These are phyloP conservation scores for Cinchona pubescens DNA, from an alignment of 257 asterid species.

Conservation along the genomic window DNA sequence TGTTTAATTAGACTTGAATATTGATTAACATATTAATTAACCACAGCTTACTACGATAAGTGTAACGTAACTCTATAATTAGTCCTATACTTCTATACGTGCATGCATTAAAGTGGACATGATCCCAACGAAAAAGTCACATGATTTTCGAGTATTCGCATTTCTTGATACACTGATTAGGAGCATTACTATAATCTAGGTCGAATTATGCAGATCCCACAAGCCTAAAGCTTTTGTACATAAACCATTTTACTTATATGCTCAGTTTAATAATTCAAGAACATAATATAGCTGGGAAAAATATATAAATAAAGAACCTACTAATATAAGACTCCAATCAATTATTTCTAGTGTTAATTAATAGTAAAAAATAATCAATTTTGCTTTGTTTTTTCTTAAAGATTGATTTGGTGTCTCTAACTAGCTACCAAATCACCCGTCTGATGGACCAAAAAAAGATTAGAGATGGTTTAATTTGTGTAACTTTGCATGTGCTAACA, in stretches of 20 bases:
- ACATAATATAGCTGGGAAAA: not conserved
- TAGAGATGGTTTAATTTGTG: constrained; percentile 15
- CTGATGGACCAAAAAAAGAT: not conserved
- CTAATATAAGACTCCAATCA: not conserved
- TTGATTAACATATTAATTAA: not conserved
- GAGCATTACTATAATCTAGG: not conserved
- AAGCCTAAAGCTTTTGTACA: not conserved
- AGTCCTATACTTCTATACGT: not conserved
- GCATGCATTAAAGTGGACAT: constrained; percentile 7
- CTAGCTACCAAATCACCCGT: not conserved
- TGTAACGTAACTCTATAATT: not conserved
- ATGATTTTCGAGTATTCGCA: constrained; percentile 8
- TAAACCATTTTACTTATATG: not conserved
- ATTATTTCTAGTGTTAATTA: not conserved
- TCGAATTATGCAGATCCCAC: not conserved
- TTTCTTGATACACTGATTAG: not conserved
- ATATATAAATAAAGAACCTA: not conserved
- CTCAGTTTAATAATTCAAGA: not conserved
- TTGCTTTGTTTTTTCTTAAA: not conserved
- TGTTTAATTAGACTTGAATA: not conserved
- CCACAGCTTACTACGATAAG: not conserved
- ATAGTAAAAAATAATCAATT: not conserved
- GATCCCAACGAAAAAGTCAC: not conserved
- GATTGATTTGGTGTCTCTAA: not conserved
- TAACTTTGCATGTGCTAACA: constrained; percentile 50